Evolutionary conservation across 2,329 filamentous ascomycete species (phyloP).

Genomic region (Ascochyta lentis): DNA sequence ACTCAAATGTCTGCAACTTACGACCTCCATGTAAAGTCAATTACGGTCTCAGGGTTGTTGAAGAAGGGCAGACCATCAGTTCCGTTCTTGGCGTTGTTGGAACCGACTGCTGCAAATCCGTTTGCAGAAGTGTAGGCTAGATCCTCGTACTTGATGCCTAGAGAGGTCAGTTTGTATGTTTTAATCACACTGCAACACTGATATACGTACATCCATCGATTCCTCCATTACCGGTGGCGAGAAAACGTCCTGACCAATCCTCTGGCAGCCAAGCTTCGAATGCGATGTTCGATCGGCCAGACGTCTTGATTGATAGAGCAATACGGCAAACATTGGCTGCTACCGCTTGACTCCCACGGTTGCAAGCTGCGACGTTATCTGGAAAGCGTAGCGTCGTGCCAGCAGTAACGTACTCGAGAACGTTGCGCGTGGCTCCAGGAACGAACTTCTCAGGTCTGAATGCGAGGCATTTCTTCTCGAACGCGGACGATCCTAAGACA

Average conservation of each 20-base stretch:
- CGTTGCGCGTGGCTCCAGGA: slow-evolving; percentile 23
- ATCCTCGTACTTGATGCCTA: slow-evolving; percentile 52
- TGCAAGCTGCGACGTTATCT: slow-evolving; percentile 49
- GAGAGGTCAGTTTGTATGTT: background rate
- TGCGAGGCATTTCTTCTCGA: slow-evolving; percentile 26
- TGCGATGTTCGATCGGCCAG: slow-evolving; percentile 49
- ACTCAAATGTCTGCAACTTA: slow-evolving; percentile 5
- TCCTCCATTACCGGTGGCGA: slow-evolving; percentile 52
- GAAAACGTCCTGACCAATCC: slow-evolving; percentile 50
- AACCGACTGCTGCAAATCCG: slow-evolving; percentile 50
- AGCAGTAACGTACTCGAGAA: slow-evolving; percentile 44
- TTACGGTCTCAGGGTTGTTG: slow-evolving; percentile 53
- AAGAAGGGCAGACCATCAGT: slow-evolving; percentile 54
- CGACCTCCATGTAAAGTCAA: slow-evolving; percentile 57
- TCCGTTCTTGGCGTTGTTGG: slow-evolving; percentile 54
- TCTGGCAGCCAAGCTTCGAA: slow-evolving; percentile 49
- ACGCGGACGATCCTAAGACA: slow-evolving; percentile 3
- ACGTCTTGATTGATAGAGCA: slow-evolving; percentile 52
- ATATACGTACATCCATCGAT: slow-evolving; percentile 49
- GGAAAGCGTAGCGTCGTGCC: slow-evolving; percentile 49
- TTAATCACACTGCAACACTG: background rate
- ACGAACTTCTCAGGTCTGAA: slow-evolving; percentile 28
- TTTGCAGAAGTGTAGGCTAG: slow-evolving; percentile 47
- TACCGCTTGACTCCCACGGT: slow-evolving; percentile 44
- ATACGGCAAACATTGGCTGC: slow-evolving; percentile 52